phyloP scores from a whole-genome alignment of 2,329 filamentous ascomycete genomes.

The Colletotrichum kahawae region DNA sequence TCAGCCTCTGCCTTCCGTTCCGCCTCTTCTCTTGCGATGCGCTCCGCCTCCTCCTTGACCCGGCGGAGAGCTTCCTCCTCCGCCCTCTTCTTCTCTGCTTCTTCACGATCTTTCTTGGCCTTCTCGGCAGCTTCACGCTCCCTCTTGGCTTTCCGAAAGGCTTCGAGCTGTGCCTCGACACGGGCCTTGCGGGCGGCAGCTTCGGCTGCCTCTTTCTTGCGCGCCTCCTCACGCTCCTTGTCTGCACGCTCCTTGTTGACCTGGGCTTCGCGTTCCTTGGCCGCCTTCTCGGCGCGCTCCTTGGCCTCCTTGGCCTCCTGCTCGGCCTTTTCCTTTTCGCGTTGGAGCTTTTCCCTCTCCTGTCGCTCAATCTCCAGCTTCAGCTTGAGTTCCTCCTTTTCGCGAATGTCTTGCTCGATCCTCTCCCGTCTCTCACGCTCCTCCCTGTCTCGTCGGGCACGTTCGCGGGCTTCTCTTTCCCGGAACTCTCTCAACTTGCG shows the following conservation, averaged over 20 bases:
- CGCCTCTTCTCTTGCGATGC: conserved; percentile 47
- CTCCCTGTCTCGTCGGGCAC: conserved; percentile 43
- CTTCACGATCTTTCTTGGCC: conserved; percentile 46
- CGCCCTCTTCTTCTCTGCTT: conserved; percentile 45
- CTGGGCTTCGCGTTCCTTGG: conserved; percentile 31
- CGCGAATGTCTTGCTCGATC: conserved; percentile 38
- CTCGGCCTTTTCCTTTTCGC: conserved; percentile 53
- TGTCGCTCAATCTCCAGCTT: conserved; percentile 32
- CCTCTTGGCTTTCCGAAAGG: conserved; percentile 32
- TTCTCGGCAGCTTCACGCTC: conserved; percentile 53
- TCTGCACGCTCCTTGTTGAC: conserved; percentile 46
- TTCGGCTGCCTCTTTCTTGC: conserved; percentile 35
- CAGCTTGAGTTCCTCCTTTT: conserved; percentile 33
- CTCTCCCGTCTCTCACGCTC: conserved; percentile 38
- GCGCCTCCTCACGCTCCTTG: conserved; percentile 32
- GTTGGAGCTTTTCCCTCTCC: conserved; percentile 41
- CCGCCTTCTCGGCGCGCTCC: conserved; percentile 34
- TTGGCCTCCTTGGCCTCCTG: conserved; percentile 36
- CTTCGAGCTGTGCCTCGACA: conserved; percentile 26
- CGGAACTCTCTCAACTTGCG: conserved; percentile 58
- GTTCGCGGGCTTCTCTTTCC: conserved; percentile 59
- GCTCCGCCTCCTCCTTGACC: conserved; percentile 33
- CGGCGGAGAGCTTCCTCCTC: conserved; percentile 25
- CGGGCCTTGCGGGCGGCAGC: conserved; percentile 29
- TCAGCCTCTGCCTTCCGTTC: conserved; percentile 32